Conservation (phyloP, 345 rosid species). For the Pugionium cornutum region DNA sequence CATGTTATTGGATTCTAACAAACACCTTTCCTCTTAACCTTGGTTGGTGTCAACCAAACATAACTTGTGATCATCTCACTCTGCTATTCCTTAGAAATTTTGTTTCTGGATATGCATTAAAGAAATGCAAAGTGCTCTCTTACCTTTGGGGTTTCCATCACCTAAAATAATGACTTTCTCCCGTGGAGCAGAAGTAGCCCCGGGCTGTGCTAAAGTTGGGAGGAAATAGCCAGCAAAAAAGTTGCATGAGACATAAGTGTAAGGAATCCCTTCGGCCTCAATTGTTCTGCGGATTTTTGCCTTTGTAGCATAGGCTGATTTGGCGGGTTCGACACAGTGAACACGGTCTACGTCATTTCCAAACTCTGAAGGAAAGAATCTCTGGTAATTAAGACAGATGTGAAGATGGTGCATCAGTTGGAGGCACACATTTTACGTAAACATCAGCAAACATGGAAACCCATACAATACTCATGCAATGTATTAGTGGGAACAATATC, state of each 20-base stretch:
- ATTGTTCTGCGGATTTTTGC: slow-evolving; percentile 44
- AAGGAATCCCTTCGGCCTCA: slow-evolving; percentile 53
- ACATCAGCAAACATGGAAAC: too few species aligned
- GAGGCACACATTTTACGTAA: too few species aligned
- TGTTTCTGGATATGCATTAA: not conserved
- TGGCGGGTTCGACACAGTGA: slow-evolving; percentile 53
- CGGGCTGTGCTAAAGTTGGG: slow-evolving; percentile 47
- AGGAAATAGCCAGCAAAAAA: slow-evolving; percentile 52
- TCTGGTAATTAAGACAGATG: slow-evolving; percentile 32
- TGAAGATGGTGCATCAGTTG: not conserved
- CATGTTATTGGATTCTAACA: not conserved
- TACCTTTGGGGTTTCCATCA: slow-evolving; percentile 63
- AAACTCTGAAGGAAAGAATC: slow-evolving; percentile 66
- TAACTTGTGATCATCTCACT: not conserved
- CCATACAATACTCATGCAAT: too few species aligned
- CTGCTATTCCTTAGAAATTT: not conserved
- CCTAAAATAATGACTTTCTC: slow-evolving; percentile 54
- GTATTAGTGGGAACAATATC: too few species aligned
- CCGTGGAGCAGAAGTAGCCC: slow-evolving; percentile 48
- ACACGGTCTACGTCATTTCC: slow-evolving; percentile 59
- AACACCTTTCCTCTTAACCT: not conserved
- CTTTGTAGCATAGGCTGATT: slow-evolving; percentile 45
- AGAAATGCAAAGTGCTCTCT: not conserved
- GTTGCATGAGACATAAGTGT: slow-evolving; percentile 51
- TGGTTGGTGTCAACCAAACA: not conserved